phyloP scores from a whole-genome alignment of 2,329 filamentous ascomycete genomes.

The Monosporascus sp. region DNA sequence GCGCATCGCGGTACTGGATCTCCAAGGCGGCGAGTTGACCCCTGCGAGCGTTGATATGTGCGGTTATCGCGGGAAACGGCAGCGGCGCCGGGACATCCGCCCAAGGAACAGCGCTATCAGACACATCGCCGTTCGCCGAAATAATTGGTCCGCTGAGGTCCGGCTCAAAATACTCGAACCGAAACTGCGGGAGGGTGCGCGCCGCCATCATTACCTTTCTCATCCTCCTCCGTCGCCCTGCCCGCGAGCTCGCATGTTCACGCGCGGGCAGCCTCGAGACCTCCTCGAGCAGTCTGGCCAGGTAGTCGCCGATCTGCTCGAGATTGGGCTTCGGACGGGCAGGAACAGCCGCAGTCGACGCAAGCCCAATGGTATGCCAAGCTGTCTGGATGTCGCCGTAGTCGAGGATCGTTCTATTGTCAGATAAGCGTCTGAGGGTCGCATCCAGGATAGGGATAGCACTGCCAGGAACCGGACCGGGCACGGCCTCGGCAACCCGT shows the following conservation, averaged over 20 bases:
- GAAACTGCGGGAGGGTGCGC: not conserved
- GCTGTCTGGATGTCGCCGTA: not conserved
- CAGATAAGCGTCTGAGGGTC: no score
- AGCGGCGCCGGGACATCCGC: not conserved
- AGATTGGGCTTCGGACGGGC: not conserved
- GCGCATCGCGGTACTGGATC: not conserved
- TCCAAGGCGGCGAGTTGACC: not conserved
- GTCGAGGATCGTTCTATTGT: not conserved
- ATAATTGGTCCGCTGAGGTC: not conserved
- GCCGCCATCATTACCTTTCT: not conserved
- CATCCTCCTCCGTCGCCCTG: not conserved
- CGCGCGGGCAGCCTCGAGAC: not conserved
- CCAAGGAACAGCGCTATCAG: not conserved
- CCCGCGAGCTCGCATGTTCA: not conserved
- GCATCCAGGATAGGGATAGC: no score
- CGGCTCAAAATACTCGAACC: not conserved
- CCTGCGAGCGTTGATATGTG: not conserved
- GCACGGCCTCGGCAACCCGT: no score
- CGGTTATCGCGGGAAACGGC: not conserved
- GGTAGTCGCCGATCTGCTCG: not conserved
- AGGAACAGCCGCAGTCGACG: not conserved
- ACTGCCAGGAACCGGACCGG: no score
- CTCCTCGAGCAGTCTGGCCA: not conserved
- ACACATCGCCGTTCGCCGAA: not conserved
- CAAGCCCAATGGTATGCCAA: not conserved